Evolutionary conservation across 2,329 filamentous ascomycete genomes (phyloP).

Genomic region (Colletotrichum navitas): DNA sequence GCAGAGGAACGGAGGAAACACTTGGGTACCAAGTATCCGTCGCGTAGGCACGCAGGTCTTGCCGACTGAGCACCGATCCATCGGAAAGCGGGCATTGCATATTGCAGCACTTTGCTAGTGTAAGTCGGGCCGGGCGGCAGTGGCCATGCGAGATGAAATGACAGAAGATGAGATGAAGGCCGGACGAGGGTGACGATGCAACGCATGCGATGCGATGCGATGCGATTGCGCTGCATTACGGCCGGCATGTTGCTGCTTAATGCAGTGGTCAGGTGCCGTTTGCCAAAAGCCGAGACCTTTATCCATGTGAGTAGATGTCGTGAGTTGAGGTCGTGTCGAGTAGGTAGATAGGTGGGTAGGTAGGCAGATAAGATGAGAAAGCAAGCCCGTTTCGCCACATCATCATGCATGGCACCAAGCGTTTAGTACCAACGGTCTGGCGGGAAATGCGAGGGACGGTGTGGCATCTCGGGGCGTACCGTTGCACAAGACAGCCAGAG

Average conservation of each 20-base stretch:
- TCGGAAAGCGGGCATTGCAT: constrained; percentile 19
- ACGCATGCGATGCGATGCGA: neutral
- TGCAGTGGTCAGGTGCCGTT: constrained; percentile 6
- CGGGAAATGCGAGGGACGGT: constrained; percentile 21
- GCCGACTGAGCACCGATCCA: neutral
- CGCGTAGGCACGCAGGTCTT: too few relatives aligned
- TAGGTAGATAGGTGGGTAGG: too few relatives aligned
- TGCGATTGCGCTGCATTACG: constrained; percentile 9
- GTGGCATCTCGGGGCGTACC: constrained; percentile 32
- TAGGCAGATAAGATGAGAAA: neutral
- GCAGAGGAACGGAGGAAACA: neutral
- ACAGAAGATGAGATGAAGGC: constrained; percentile 13
- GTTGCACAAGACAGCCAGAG: constrained; percentile 1
- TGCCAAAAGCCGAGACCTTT: neutral
- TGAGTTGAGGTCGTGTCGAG: too few relatives aligned
- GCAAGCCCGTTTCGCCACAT: constrained; percentile 13
- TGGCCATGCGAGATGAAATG: constrained; percentile 20
- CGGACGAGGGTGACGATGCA: neutral
- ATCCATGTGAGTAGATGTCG: neutral
- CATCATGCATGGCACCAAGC: constrained; percentile 17
- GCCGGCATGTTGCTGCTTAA: neutral
- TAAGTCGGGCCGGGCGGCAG: constrained; percentile 2
- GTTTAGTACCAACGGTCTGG: constrained; percentile 38
- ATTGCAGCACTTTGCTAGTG: constrained; percentile 25
- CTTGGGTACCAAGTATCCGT: neutral